Percentiles rank a stretch among this genome's conserved stretches.
phyloP scores from a whole-genome alignment of 1,284 basidiomycete species.

The Cryptococcus jaspeensis region DNA sequence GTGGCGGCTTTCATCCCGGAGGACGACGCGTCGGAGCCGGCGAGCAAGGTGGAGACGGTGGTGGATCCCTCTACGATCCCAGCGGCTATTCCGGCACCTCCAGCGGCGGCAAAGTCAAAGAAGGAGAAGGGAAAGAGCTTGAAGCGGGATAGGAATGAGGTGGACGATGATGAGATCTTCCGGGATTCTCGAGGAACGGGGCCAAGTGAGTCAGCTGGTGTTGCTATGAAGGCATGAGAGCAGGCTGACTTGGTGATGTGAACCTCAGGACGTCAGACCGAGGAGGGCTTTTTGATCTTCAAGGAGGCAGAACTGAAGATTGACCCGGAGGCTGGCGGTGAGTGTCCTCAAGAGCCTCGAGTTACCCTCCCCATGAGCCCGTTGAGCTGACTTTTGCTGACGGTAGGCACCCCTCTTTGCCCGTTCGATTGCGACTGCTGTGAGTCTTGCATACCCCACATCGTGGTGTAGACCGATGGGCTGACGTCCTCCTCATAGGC shows the following conservation, averaged over 20 bases:
- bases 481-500: too few species aligned
- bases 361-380: constrained; percentile 4
- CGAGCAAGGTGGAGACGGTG: constrained; percentile 26
- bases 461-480: too few species aligned
- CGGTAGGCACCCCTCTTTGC: constrained; percentile 56
- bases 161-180: constrained; percentile 59
- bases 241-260: not conserved
- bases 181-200: constrained; percentile 72
- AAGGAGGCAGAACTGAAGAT: constrained; percentile 85
- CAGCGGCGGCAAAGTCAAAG: constrained; percentile 14
- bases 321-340: constrained; percentile 70
- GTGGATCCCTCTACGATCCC: constrained; percentile 27
- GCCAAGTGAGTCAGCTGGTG: constrained; percentile 59
- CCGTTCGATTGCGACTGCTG: constrained; percentile 67
- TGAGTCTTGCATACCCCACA: constrained; percentile 51
- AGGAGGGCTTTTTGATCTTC: constrained; percentile 79
- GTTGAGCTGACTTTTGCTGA: constrained; percentile 10
- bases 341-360: constrained; percentile 36
- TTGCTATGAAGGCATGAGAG: too few species aligned
- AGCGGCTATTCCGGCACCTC: constrained; percentile 5
- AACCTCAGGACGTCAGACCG: constrained; percentile 68
- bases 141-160: constrained; percentile 28
- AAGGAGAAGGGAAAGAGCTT: constrained; percentile 15
- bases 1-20: constrained; percentile 13
- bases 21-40: not conserved